Evolutionary conservation across 768 basidiomycete species (phyloP), one percentile per base, ranked within the genome.

Genomic region (Cystoderma amianthinum): DNA sequence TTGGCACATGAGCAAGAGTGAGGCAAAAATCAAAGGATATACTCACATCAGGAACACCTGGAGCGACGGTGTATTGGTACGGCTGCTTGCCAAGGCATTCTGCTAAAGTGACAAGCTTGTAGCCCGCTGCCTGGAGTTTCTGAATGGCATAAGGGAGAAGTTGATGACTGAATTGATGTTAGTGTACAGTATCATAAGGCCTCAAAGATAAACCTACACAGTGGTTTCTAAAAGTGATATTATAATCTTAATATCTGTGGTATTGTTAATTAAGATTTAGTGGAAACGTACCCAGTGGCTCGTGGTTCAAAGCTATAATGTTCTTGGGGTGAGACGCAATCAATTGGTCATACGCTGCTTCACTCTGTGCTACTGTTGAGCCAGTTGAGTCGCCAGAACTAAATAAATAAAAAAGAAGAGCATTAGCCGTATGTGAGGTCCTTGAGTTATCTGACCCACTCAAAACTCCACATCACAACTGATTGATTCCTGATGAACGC

Each of bases 21-120:
- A n/a, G n/a, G n/a, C n/a, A n/a, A n/a, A n/a, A n/a, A n/a, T n/a
- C n/a, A n/a, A n/a, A n/a, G n/a, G n/a, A n/a, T n/a, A n/a, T n/a
- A 45, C 59, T 58, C 37, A 65, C 64, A 44, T 68, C 62, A n/a
- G 48, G 60, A 9, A 41, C 44, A 3, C 52, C 50, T 13, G 60
- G 64, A 15, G 48, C 10, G 6, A 44, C 50, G n/a, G 58, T 48
- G 12, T 51, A 57, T 41, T 62, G 61, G 52, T 72, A 72, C 2
- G 68, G 53, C 1, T 55, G 48, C 3, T 63, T 44, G 1, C 63
- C 63, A 1, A 67, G 52, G 48, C 68, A 71, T 39, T 69, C 64
- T 24, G 69, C 53, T 23, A 71, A 44, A 28, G 62, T 63, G 23
- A 72, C 68, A 13, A 72, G 61, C n/a, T 48, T 53, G 44, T 69